These are phyloP conservation scores for Penium margaritaceum DNA, from an alignment of 139 green algal genomes.

Conservation along the genomic window DNA sequence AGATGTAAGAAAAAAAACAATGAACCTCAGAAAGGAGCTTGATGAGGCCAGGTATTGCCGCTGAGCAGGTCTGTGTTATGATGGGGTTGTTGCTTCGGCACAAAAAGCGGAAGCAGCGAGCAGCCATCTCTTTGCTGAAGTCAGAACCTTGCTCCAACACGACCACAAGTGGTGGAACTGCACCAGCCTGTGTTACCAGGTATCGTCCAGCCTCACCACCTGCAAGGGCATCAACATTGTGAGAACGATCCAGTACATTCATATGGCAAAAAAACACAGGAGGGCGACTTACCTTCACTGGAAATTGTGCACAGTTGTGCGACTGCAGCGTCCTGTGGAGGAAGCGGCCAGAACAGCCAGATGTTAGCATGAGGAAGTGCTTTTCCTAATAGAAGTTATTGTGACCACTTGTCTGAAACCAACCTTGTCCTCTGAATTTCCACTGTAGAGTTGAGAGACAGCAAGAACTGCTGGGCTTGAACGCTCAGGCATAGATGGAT, in stretches of 20 bases:
- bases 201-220: constrained; percentile 6
- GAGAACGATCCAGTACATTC: background rate
- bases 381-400: too few relatives aligned
- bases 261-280: background rate
- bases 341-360: background rate
- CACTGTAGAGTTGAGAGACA: constrained; percentile 12
- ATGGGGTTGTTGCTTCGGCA: constrained; percentile 24
- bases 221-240: background rate
- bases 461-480: constrained; percentile 11
- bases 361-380: too few relatives aligned
- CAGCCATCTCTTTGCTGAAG: constrained; percentile 2
- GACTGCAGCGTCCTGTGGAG: background rate
- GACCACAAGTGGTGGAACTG: constrained; percentile 9
- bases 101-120: constrained; percentile 16
- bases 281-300: background rate
- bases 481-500: constrained; percentile 2
- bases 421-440: constrained; percentile 12
- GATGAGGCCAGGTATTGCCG: constrained; percentile 6
- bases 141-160: constrained; percentile 1
- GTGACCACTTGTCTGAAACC: background rate
- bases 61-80: constrained; percentile 12
- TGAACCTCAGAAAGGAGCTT: constrained; percentile 5
- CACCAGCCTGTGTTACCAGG: constrained; percentile 19
- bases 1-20: too few relatives aligned
- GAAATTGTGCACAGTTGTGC: background rate